These are phyloP conservation scores for Penicillium sp. DNA, from an alignment of 2,329 filamentous ascomycete species.

Conservation along the genomic window DNA sequence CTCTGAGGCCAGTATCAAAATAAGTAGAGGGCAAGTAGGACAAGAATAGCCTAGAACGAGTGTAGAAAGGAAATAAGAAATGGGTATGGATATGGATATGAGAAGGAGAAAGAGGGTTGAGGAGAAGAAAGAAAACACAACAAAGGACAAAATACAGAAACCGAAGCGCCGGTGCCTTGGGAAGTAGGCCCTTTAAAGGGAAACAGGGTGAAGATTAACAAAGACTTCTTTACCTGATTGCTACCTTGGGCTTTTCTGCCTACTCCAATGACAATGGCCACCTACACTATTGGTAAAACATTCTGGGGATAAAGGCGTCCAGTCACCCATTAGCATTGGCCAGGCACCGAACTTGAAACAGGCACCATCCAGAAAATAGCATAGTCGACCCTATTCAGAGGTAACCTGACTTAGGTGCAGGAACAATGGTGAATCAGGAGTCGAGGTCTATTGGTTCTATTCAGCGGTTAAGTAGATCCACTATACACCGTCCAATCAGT, in stretches of 20 bases:
- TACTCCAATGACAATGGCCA: neutral
- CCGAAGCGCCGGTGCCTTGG: neutral
- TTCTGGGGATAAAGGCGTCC: neutral
- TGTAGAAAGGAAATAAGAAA: slow-evolving; percentile 1
- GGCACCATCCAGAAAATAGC: neutral
- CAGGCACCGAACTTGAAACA: neutral
- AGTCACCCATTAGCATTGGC: neutral
- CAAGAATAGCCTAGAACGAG: neutral
- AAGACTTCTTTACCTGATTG: neutral
- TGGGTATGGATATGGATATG: neutral
- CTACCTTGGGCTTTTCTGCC: neutral
- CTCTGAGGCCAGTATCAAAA: neutral
- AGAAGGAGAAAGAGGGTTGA: slow-evolving; percentile 6
- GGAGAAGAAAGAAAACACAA: slow-evolving; percentile 13
- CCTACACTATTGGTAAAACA: neutral
- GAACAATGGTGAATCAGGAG: neutral
- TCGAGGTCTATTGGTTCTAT: neutral
- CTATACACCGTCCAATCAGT: neutral
- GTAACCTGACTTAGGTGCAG: neutral
- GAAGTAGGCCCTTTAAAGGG: neutral
- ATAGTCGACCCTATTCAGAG: neutral
- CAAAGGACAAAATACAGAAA: neutral
- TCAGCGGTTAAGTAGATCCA: neutral
- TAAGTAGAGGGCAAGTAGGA: neutral
- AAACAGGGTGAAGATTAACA: neutral